phyloP scores from a whole-genome alignment of 2,329 filamentous ascomycete species.

The Aspergillus sergii region DNA sequence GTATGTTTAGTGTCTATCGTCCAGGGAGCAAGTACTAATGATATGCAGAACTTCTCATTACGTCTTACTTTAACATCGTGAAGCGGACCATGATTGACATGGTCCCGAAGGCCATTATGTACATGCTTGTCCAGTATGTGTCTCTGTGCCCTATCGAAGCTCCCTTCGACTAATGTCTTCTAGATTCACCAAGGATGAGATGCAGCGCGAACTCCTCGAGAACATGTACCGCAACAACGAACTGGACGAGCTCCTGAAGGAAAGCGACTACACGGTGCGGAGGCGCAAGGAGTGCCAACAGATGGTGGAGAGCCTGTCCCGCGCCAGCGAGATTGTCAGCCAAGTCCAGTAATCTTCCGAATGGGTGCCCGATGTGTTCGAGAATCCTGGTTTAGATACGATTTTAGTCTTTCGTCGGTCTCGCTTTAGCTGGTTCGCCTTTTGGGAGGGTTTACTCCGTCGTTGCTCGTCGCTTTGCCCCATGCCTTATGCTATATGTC shows the following conservation, averaged over 20 bases:
- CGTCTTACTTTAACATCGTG: conserved; percentile 97
- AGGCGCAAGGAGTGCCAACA: conserved; percentile 97
- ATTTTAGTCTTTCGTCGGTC: conserved; percentile 11
- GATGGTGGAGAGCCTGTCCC: conserved; percentile 92
- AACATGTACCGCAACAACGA: conserved; percentile 94
- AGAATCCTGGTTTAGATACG: conserved; percentile 7
- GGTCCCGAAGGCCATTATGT: conserved; percentile 99
- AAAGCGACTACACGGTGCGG: conserved; percentile 94
- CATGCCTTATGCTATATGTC: conserved; percentile 7
- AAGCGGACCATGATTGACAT: conserved; percentile 99
- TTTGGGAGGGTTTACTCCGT: conserved; percentile 16
- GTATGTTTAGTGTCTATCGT: conserved; percentile 55
- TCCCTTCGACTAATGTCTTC: conserved; percentile 12
- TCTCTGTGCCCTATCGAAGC: neutral
- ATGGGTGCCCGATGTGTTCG: neutral
- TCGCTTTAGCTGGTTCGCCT: conserved; percentile 11
- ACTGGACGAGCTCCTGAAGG: conserved; percentile 92
- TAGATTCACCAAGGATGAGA: conserved; percentile 94
- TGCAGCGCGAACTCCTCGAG: conserved; percentile 95
- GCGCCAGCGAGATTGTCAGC: conserved; percentile 95
- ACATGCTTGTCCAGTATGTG: conserved; percentile 89
- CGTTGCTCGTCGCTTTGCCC: neutral
- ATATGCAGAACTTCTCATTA: conserved; percentile 80
- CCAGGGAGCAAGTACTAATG: conserved; percentile 17
- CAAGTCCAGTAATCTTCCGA: conserved; percentile 57